A percentile compares a stretch with the other conserved stretches of the same genome.
phyloP scores from a whole-genome alignment of 129 eudicot species.

The Lonicera japonica region DNA sequence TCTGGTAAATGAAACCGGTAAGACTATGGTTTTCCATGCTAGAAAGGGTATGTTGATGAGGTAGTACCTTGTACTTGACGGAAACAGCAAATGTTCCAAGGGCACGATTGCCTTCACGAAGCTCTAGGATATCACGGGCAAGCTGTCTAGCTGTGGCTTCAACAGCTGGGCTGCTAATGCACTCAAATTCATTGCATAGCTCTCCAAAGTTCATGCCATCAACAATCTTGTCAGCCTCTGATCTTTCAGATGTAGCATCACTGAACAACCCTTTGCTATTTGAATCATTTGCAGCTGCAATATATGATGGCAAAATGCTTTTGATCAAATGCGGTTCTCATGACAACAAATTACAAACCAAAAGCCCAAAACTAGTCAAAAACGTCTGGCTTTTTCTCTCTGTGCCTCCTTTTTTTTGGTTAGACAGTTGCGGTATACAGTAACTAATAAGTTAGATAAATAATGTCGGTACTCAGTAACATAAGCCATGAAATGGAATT shows the following conservation, averaged over 20 bases:
- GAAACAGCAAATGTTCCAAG: conserved; percentile 79
- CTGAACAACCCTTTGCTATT: conserved; percentile 36
- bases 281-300: conserved; percentile 77
- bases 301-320: neutral
- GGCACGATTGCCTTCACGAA: conserved; percentile 86
- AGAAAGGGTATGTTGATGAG: no score
- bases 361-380: neutral
- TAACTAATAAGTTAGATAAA: no score
- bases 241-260: conserved; percentile 15
- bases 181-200: conserved; percentile 91
- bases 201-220: conserved; percentile 86
- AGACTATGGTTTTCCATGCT: no score
- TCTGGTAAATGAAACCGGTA: no score
- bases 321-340: neutral
- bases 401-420: neutral
- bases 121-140: conserved; percentile 85
- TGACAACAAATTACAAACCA: neutral
- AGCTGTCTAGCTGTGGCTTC: conserved; percentile 95
- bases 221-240: conserved; percentile 77
- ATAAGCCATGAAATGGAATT: no score
- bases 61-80: conserved; percentile 70
- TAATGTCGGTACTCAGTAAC: no score
- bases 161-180: conserved; percentile 85
- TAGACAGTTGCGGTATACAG: neutral
- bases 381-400: neutral